Percentiles rank a stretch among this genome's conserved stretches.
Evolutionary conservation across 202 grass and related monocot species (phyloP).

Genomic region (Carex arenaria): DNA sequence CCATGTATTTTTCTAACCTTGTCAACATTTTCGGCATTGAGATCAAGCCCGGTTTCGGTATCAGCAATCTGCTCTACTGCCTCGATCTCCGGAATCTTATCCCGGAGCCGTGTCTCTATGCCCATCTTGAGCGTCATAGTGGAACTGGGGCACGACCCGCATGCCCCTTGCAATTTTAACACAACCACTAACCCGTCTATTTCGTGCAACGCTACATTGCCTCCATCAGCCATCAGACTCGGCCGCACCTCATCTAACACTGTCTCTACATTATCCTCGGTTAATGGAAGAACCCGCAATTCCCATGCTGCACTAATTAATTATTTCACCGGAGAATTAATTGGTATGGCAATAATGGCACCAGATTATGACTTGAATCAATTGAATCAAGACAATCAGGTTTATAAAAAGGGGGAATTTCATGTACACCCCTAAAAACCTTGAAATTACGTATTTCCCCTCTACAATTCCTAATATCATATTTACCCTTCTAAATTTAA

Average conservation of each 20-base stretch:
- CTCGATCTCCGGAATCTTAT: constrained; percentile 90
- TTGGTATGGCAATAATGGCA: background rate
- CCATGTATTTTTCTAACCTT: constrained; percentile 40
- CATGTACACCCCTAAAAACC: too few species aligned
- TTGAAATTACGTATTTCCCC: too few species aligned
- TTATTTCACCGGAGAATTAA: background rate
- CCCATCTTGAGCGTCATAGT: constrained; percentile 99
- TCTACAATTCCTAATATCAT: too few species aligned
- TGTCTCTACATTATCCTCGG: constrained; percentile 87
- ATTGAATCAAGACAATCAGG: background rate
- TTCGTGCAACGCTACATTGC: constrained; percentile 89
- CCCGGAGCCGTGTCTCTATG: constrained; percentile 80
- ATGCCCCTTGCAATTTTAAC: constrained; percentile 89
- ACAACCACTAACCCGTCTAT: constrained; percentile 89
- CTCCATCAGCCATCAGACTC: constrained; percentile 83
- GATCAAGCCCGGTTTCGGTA: constrained; percentile 89
- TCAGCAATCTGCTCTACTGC: constrained; percentile 84
- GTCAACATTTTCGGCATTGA: constrained; percentile 70
- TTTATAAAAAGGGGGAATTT: too few species aligned
- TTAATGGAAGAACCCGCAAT: constrained; percentile 61
- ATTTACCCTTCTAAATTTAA: too few species aligned
- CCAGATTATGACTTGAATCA: background rate
- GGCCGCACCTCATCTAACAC: constrained; percentile 82
- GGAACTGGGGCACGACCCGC: constrained; percentile 95
- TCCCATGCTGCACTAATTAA: constrained; percentile 40